A percentile compares a stretch with the other conserved stretches of the same genome.
Conservation (phyloP, 192 early-diverging fungal species). For the Piromyces finnis region DNA sequence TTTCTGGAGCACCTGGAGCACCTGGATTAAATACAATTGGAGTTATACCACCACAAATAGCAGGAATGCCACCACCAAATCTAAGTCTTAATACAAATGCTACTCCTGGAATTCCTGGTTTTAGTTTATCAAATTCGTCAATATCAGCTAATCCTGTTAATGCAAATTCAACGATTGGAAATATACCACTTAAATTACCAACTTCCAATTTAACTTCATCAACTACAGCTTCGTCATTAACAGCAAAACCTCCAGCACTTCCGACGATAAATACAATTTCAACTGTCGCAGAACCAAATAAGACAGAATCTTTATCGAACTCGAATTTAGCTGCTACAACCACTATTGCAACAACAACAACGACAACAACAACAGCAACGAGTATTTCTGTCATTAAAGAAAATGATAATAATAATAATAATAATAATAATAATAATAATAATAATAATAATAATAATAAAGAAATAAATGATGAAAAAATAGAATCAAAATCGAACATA, state of each 20-base stretch:
- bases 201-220: not conserved
- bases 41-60: not conserved
- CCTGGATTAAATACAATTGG: not conserved
- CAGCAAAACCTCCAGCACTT: not conserved
- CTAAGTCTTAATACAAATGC: not conserved
- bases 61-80: not conserved
- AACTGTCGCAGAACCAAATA: not conserved
- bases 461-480: no score
- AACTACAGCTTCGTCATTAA: not conserved
- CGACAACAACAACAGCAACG: no score
- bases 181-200: not conserved
- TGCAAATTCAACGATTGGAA: not conserved
- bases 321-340: not conserved
- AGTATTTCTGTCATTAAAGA: no score
- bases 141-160: no score
- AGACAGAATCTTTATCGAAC: not conserved
- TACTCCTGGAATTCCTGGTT: not conserved
- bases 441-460: no score
- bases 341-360: no score
- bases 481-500: not conserved
- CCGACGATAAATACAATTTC: not conserved
- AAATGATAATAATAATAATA: no score
- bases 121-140: not conserved
- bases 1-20: not conserved
- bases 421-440: not conserved